phyloP scores from a whole-genome alignment of 305 asterid species.

The Andrographis paniculata region DNA sequence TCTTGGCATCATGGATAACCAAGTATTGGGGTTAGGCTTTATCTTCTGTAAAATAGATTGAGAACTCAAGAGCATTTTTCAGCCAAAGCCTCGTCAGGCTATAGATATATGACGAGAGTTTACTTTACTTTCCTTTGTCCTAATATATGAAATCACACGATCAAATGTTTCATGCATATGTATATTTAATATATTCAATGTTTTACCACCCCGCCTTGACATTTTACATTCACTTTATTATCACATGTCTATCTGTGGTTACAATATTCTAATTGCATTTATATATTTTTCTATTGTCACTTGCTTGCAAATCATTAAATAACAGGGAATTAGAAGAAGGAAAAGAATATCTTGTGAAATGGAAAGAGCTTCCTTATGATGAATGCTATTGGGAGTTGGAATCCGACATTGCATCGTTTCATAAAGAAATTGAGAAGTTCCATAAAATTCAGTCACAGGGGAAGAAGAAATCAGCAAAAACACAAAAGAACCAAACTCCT shows the following conservation, averaged over 20 bases:
- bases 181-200: too few species aligned
- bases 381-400: slow-evolving; percentile 96
- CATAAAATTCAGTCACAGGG: slow-evolving; percentile 46
- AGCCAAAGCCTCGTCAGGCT: too few species aligned
- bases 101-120: too few species aligned
- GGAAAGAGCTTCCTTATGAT: slow-evolving; percentile 96
- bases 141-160: too few species aligned
- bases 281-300: slow-evolving; percentile 9
- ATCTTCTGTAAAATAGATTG: too few species aligned
- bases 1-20: too few species aligned
- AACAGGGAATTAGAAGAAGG: slow-evolving; percentile 58
- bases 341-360: slow-evolving; percentile 89
- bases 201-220: too few species aligned
- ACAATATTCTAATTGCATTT: slow-evolving; percentile 3
- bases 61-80: too few species aligned
- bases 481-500: slow-evolving; percentile 42
- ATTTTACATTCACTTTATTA: too few species aligned
- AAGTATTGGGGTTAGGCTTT: too few species aligned
- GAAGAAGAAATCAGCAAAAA: slow-evolving; percentile 37
- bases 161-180: too few species aligned
- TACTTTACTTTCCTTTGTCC: too few species aligned
- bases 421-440: slow-evolving; percentile 66
- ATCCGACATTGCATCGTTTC: slow-evolving; percentile 70
- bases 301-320: slow-evolving; percentile 23
- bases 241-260: slow-evolving; percentile 9